A percentile compares a stretch with the other conserved stretches of the same genome.
Conservation (phyloP, 768 basidiomycete species). For the Chalciporus pseudorubinellus region DNA sequence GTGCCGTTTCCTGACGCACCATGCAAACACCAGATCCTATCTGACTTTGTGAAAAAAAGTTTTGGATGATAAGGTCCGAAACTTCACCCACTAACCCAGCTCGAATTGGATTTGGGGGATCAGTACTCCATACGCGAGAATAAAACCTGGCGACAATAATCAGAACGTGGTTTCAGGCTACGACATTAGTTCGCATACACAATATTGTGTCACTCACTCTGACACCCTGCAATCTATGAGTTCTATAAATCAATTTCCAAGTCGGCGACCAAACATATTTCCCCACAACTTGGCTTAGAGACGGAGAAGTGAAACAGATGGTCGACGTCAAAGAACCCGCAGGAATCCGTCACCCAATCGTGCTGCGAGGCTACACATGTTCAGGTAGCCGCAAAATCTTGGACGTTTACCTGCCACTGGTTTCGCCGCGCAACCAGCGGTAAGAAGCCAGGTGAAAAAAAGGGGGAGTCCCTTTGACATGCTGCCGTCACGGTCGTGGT, state of each 20-base stretch:
- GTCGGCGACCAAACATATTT: not conserved
- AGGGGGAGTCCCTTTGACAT: not conserved
- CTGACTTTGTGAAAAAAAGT: not conserved
- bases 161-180: conserved; percentile 6
- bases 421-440: not conserved
- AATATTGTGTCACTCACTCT: conserved; percentile 1
- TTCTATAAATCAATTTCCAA: not conserved
- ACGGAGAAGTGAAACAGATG: not conserved
- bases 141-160: not conserved
- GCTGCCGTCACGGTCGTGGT: conserved; percentile 7
- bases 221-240: not conserved
- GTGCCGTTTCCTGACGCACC: not conserved
- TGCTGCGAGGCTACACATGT: too few relatives aligned
- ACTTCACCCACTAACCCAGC: not conserved
- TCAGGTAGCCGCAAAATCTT: too few relatives aligned
- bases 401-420: not conserved
- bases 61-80: conserved; percentile 5
- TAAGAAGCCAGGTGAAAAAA: not conserved
- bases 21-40: not conserved
- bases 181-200: not conserved
- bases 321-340: not conserved
- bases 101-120: not conserved
- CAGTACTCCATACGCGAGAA: too few relatives aligned
- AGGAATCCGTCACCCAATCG: not conserved
- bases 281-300: not conserved